Evolutionary conservation across 2,329 filamentous ascomycete genomes (phyloP).

Genomic region (Paecilomyces sp.): DNA sequence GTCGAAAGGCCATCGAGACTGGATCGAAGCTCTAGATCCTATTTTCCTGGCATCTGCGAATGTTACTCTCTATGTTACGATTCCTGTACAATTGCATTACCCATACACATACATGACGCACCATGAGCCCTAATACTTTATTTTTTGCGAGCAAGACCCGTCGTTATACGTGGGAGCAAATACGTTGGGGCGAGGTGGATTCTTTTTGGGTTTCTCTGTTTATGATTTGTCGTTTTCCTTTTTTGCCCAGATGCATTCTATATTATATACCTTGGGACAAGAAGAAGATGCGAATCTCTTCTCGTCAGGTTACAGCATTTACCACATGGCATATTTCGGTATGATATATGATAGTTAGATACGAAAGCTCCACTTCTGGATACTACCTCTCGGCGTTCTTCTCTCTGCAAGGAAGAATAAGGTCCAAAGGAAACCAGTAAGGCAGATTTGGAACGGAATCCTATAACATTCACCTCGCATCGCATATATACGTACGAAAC

Average conservation of each 20-base stretch:
- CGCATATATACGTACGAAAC: too few relatives aligned
- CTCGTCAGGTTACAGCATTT: background rate
- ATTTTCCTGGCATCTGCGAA: background rate
- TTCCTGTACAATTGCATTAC: background rate
- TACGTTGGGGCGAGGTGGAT: background rate
- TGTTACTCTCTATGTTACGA: background rate
- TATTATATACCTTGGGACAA: background rate
- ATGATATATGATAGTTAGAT: background rate
- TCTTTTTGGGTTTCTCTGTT: background rate
- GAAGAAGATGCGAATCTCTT: background rate
- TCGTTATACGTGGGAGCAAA: background rate
- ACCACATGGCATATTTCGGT: background rate
- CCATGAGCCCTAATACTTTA: background rate
- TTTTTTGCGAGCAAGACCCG: background rate
- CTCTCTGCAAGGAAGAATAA: too few relatives aligned
- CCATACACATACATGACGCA: background rate
- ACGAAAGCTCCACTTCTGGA: background rate
- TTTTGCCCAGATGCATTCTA: background rate
- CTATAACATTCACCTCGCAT: too few relatives aligned
- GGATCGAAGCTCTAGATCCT: conserved; percentile 21
- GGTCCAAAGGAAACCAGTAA: too few relatives aligned
- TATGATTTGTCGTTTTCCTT: background rate
- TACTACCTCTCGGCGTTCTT: too few relatives aligned
- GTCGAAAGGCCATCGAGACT: conserved; percentile 29
- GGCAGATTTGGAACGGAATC: too few relatives aligned